Conservation (phyloP, 371 early-diverging fungal genomes). For the Phascolomyces articulosus region DNA sequence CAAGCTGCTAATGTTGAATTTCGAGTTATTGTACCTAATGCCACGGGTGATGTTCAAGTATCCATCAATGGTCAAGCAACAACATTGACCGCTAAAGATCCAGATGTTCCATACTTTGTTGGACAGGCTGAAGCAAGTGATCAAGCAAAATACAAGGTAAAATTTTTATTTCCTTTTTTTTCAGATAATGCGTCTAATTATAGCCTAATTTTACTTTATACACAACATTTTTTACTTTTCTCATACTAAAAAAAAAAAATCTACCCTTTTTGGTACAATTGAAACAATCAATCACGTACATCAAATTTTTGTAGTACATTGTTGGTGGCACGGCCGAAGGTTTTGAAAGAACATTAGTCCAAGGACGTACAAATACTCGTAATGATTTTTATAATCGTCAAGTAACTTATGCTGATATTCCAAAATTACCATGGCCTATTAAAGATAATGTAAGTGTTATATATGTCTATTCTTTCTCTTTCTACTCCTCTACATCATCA, state of each 20-base stretch:
- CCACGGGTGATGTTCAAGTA: slow-evolving; percentile 40
- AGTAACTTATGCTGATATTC: slow-evolving; percentile 58
- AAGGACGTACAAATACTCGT: slow-evolving; percentile 33
- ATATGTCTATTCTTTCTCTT: background rate
- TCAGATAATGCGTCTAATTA: no score
- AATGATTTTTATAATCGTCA: slow-evolving; percentile 55
- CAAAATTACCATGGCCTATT: slow-evolving; percentile 56
- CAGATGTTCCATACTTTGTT: slow-evolving; percentile 51
- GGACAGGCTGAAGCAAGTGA: slow-evolving; percentile 47
- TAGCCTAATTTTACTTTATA: no score
- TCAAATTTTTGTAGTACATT: slow-evolving; percentile 32
- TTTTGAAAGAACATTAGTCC: slow-evolving; percentile 49
- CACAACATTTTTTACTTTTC: no score
- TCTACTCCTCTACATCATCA: no score
- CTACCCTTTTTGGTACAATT: no score
- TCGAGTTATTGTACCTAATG: slow-evolving; percentile 54
- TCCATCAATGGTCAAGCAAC: slow-evolving; percentile 41
- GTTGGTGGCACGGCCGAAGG: slow-evolving; percentile 47
- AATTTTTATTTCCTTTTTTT: background rate
- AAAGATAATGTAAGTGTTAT: slow-evolving; percentile 28
- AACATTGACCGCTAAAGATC: slow-evolving; percentile 39
- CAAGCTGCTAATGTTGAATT: slow-evolving; percentile 44
- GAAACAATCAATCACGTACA: no score
- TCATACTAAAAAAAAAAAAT: no score
- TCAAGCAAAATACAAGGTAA: slow-evolving; percentile 47